Evolutionary conservation across 805 yeast genomes (phyloP).

Genomic region (Saitoella complicata): DNA sequence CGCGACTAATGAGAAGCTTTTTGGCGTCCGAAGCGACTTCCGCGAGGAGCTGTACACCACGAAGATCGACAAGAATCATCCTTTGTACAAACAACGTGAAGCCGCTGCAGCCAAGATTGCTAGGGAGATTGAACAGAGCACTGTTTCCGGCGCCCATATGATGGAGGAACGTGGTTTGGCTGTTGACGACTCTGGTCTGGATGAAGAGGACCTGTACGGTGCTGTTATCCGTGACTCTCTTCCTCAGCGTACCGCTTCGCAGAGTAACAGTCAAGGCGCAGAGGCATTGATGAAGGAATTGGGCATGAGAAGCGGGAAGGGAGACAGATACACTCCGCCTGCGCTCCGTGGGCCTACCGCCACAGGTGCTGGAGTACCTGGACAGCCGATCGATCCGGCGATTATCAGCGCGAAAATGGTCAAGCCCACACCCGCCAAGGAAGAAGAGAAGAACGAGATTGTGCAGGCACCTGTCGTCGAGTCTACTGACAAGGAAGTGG

Average conservation of each 20-base stretch:
- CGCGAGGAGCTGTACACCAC: conserved; percentile 86
- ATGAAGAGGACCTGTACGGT: conserved; percentile 91
- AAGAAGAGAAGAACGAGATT: neutral
- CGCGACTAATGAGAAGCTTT: conserved; percentile 72
- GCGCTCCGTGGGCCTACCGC: too few relatives aligned
- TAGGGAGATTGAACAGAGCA: conserved; percentile 59
- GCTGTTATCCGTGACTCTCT: conserved; percentile 50
- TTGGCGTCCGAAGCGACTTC: conserved; percentile 70
- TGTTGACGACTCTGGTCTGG: conserved; percentile 71
- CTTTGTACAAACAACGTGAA: conserved; percentile 51
- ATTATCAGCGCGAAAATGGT: neutral
- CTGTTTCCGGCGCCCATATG: conserved; percentile 48
- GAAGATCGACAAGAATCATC: conserved; percentile 47
- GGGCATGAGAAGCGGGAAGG: too few relatives aligned
- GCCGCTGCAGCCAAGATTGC: conserved; percentile 67
- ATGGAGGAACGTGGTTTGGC: conserved; percentile 77
- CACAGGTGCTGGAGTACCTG: too few relatives aligned
- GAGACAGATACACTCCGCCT: too few relatives aligned
- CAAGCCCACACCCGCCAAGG: conserved; percentile 1
- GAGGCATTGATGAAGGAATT: too few relatives aligned
- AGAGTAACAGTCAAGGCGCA: too few relatives aligned
- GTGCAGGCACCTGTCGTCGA: too few relatives aligned
- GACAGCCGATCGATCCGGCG: too few relatives aligned
- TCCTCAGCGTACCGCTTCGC: too few relatives aligned
- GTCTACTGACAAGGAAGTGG: neutral